A percentile compares a stretch with the other conserved stretches of the same genome.
Evolutionary conservation across 305 asterid genomes (phyloP).

Genomic region (Fraxinus velutina): DNA sequence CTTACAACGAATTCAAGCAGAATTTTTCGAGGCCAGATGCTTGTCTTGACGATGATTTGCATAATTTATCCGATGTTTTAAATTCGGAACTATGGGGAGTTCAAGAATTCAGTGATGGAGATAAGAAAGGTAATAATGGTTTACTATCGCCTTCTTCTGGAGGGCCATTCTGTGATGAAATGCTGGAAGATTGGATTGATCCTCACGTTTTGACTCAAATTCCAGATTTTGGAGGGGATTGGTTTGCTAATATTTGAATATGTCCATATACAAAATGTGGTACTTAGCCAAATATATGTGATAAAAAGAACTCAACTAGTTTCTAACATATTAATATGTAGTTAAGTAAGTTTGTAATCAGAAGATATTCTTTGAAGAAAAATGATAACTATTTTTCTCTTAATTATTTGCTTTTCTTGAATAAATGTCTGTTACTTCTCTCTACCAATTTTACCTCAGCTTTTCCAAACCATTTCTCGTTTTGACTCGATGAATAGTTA

Average conservation of each 20-base stretch:
- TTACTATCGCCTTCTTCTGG: neutral
- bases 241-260: neutral
- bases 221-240: neutral
- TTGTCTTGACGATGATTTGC: neutral
- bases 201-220: neutral
- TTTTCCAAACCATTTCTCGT: neutral
- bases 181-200: constrained; percentile 12
- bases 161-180: neutral
- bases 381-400: neutral
- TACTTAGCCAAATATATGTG: neutral
- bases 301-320: neutral
- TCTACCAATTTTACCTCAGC: neutral
- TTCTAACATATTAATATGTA: neutral
- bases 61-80: neutral
- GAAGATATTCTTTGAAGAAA: neutral
- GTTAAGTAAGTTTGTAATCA: neutral
- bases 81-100: neutral
- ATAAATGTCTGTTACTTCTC: neutral
- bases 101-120: neutral
- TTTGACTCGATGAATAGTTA: neutral
- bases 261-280: neutral
- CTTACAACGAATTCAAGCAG: neutral
- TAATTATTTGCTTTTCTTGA: neutral
- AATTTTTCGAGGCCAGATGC: neutral
- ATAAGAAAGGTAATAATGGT: neutral